Evolutionary conservation across 2,329 filamentous ascomycete genomes (phyloP), one percentile per base, ranked within the genome.

Genomic region (Paraconiothyrium brasiliense): DNA sequence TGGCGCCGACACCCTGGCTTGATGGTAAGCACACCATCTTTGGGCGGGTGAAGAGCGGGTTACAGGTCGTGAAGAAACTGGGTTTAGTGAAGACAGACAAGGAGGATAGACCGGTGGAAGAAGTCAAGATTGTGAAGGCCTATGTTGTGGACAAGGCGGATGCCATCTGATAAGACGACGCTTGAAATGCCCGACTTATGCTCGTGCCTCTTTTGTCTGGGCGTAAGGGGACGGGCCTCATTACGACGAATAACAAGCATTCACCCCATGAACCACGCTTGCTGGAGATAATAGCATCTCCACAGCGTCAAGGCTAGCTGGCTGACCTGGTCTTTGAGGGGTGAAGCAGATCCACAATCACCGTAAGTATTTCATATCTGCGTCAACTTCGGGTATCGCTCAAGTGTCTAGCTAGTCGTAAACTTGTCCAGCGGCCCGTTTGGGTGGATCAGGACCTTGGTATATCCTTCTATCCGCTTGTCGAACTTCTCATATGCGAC

Each of bases 1-100:
- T 98, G 37, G 94, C 93, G 8, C 94, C 94, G 4, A 94, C 95
- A 16, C 95, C 95, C 0, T 98, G 94, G 94, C 81, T 99, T 62
- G 95, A 99, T 80, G 93, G 94, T 24, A 97, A 97, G 80, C 94
- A 99, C 78, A 97, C 94, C 11, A 96, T 99, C 68, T 99, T 99
- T 76, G 95, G 95, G 0, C 84, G 94, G 57, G 93, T 99, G 43
- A 94, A 91, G 82, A 87, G 81, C 58, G 95, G 95, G 0, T 88
- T 98, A 86, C 84, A 86, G 59, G 85, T 94, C n/a, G 89, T 98
- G 32, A 90, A 92, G 83, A 86, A 93, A 67, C 92, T 99, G 87
- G 95, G 94, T 0, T 77, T 95, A 60, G 93, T 97, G 54, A 92
- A 91, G 82, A 97, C 93, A 0, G 92, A 88, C 27, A 81, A 82